Conservation (phyloP, 2,329 filamentous ascomycete genomes). For the Cercospora zeina region DNA sequence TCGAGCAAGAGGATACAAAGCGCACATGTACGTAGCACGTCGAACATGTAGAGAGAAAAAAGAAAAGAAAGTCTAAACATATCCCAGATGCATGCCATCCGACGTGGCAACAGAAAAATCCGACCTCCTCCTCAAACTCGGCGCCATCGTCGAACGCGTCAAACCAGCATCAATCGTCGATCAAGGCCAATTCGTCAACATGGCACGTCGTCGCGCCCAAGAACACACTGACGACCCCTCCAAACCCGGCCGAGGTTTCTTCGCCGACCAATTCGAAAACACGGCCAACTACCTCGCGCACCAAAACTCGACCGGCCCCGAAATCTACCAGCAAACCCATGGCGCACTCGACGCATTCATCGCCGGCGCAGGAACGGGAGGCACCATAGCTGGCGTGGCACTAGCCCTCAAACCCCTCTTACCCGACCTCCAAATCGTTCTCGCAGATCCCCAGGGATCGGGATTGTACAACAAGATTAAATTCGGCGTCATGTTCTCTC, state of each 20-base stretch:
- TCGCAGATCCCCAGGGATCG: slow-evolving; percentile 92
- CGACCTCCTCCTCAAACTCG: slow-evolving; percentile 81
- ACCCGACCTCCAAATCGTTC: slow-evolving; percentile 66
- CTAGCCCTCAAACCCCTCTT: slow-evolving; percentile 75
- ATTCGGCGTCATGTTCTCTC: slow-evolving; percentile 93
- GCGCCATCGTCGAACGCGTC: slow-evolving; percentile 89
- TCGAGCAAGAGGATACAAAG: slow-evolving; percentile 82
- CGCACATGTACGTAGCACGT: slow-evolving; percentile 67
- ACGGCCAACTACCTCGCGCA: slow-evolving; percentile 86
- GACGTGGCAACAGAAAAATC: slow-evolving; percentile 89
- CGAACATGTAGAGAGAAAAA: slow-evolving; percentile 3
- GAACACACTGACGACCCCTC: slow-evolving; percentile 65
- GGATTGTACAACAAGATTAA: slow-evolving; percentile 89
- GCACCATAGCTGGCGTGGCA: slow-evolving; percentile 86
- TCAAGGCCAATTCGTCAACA: slow-evolving; percentile 89
- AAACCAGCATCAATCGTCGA: slow-evolving; percentile 91
- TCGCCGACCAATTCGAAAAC: slow-evolving; percentile 95
- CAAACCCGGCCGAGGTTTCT: slow-evolving; percentile 76
- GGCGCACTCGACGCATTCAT: slow-evolving; percentile 83
- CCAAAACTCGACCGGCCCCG: slow-evolving; percentile 77
- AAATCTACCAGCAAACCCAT: slow-evolving; percentile 77
- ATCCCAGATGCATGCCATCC: slow-evolving; percentile 78
- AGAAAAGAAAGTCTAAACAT: slow-evolving; percentile 9
- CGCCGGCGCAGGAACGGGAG: slow-evolving; percentile 89
- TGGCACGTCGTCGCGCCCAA: slow-evolving; percentile 72